These are phyloP conservation scores for Coniosporium tulheliwenetii DNA, from an alignment of 2,329 filamentous ascomycete species.

Conservation along the genomic window DNA sequence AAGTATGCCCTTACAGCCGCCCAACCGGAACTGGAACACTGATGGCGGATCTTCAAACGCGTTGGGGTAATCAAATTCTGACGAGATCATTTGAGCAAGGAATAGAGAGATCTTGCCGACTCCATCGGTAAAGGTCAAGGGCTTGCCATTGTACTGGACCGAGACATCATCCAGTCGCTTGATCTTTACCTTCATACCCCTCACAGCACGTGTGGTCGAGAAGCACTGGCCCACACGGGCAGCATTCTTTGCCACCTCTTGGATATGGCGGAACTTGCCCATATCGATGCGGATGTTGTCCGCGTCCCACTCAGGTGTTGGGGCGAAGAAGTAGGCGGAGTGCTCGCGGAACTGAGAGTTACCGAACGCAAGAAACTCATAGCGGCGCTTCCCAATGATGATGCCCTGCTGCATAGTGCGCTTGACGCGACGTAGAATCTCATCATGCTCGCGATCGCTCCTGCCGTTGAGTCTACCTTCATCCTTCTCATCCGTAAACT, in stretches of 20 bases:
- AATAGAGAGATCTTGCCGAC: slow-evolving; percentile 81
- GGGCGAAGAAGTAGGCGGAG: slow-evolving; percentile 83
- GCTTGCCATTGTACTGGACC: too few species aligned
- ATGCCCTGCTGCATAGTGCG: slow-evolving; percentile 65
- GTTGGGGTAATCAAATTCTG: slow-evolving; percentile 48
- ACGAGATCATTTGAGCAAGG: slow-evolving; percentile 56
- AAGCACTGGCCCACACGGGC: slow-evolving; percentile 89
- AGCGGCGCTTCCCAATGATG: slow-evolving; percentile 62
- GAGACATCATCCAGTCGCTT: slow-evolving; percentile 52
- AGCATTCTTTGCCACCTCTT: slow-evolving; percentile 73
- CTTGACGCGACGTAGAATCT: slow-evolving; percentile 59
- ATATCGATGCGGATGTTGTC: slow-evolving; percentile 71
- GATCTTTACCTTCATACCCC: slow-evolving; percentile 41
- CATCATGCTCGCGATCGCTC: slow-evolving; percentile 22
- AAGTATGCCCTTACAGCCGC: slow-evolving; percentile 82
- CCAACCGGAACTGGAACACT: slow-evolving; percentile 81
- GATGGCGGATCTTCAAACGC: slow-evolving; percentile 48
- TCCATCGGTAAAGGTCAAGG: slow-evolving; percentile 60
- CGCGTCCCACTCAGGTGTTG: slow-evolving; percentile 49
- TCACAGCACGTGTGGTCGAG: slow-evolving; percentile 71
- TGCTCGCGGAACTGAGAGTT: slow-evolving; percentile 91
- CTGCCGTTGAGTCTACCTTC: slow-evolving; percentile 21
- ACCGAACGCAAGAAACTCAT: slow-evolving; percentile 83
- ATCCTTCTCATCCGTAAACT: slow-evolving; percentile 70
- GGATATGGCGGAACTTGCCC: slow-evolving; percentile 71